Conservation (phyloP, 768 basidiomycete genomes). For the Mrakia blollopis region DNA sequence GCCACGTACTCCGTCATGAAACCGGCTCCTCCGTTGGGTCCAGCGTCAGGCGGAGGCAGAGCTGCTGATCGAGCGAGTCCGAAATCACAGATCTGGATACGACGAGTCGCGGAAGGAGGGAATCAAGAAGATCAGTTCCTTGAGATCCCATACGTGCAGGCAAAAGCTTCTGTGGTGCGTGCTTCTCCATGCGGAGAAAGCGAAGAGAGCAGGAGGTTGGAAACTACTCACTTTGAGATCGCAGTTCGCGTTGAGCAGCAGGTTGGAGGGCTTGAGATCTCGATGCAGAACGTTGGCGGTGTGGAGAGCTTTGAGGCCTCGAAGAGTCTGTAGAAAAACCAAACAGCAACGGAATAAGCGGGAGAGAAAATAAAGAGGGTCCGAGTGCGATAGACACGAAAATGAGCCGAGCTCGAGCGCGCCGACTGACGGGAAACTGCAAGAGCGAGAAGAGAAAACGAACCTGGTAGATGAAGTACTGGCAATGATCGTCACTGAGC, state of each 20-base stretch:
- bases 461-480: conserved; percentile 63
- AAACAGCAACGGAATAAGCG: not conserved
- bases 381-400: not conserved
- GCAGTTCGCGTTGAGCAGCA: conserved; percentile 48
- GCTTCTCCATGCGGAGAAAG: too few relatives aligned
- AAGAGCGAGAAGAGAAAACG: conserved; percentile 7
- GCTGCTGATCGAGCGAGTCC: conserved; percentile 66
- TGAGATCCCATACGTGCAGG: too few relatives aligned
- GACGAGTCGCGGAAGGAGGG: too few relatives aligned
- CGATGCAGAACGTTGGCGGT: conserved; percentile 75
- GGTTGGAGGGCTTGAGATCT: conserved; percentile 49
- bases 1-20: conserved; percentile 80
- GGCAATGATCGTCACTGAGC: conserved; percentile 77
- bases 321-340: conserved; percentile 65
- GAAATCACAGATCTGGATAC: conserved; percentile 62
- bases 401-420: not conserved
- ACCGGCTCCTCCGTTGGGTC: conserved; percentile 51
- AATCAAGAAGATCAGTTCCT: too few relatives aligned
- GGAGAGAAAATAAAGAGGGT: not conserved
- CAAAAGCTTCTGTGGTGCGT: too few relatives aligned
- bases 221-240: conserved; percentile 44
- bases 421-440: not conserved
- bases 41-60: conserved; percentile 34
- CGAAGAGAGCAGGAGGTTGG: not conserved
- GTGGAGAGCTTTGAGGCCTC: conserved; percentile 92